Conservation (phyloP, 306 rosid genomes). For the Cucurbita ficifolia region DNA sequence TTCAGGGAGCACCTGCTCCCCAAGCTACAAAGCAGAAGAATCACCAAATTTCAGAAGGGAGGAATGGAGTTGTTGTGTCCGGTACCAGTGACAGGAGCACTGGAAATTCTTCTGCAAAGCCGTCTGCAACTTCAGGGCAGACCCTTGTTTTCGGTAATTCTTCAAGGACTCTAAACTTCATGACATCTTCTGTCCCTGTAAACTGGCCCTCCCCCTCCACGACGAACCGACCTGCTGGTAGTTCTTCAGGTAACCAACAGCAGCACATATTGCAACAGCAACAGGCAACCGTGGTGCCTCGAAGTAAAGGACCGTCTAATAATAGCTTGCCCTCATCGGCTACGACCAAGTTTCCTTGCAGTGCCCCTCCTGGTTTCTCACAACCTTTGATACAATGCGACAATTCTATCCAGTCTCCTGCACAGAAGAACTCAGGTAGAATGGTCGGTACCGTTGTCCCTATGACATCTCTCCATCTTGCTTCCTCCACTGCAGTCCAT, state of each 20-base stretch:
- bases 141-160: slow-evolving; percentile 57
- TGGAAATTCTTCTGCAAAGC: slow-evolving; percentile 23
- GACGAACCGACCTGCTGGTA: slow-evolving; percentile 18
- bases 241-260: slow-evolving; percentile 37
- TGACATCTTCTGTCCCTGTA: slow-evolving; percentile 26
- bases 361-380: slow-evolving; percentile 25
- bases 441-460: slow-evolving; percentile 15
- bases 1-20: slow-evolving; percentile 25
- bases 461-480: slow-evolving; percentile 10
- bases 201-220: slow-evolving; percentile 33
- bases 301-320: slow-evolving; percentile 14
- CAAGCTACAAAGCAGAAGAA: slow-evolving; percentile 31
- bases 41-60: slow-evolving; percentile 26
- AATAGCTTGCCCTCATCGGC: slow-evolving; percentile 6
- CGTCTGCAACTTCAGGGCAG: slow-evolving; percentile 28
- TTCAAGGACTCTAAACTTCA: slow-evolving; percentile 43
- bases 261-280: slow-evolving; percentile 34
- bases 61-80: slow-evolving; percentile 25
- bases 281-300: slow-evolving; percentile 21
- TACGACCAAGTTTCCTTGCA: slow-evolving; percentile 25
- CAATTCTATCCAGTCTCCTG: slow-evolving; percentile 27
- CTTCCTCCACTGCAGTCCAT: not conserved
- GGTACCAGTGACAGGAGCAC: slow-evolving; percentile 32
- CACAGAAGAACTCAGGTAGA: slow-evolving; percentile 25
- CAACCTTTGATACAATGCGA: slow-evolving; percentile 24